These are phyloP conservation scores for Pyrenophora tritici-repentis DNA, from an alignment of 2,329 filamentous ascomycete species.

Conservation along the genomic window DNA sequence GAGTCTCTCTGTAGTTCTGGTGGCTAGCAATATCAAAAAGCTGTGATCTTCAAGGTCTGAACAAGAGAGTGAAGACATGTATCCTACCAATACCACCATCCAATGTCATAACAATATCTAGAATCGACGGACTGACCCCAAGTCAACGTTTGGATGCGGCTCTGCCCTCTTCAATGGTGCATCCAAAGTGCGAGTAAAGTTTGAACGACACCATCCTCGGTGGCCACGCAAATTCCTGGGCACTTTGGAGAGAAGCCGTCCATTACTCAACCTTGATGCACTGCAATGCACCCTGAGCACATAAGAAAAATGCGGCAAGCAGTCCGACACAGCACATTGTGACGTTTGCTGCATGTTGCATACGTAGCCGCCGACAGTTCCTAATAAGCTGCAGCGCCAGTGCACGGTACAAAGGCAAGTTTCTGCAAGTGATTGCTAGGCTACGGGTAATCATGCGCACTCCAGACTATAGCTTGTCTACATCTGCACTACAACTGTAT, in stretches of 20 bases:
- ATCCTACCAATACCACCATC: neutral
- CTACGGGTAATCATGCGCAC: slow-evolving; percentile 10
- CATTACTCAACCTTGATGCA: slow-evolving; percentile 7
- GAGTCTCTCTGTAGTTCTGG: slow-evolving; percentile 15
- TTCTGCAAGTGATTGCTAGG: slow-evolving; percentile 23
- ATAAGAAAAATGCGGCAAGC: slow-evolving; percentile 9
- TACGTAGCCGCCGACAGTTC: slow-evolving; percentile 31
- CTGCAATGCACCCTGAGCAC: slow-evolving; percentile 5
- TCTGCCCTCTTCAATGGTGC: slow-evolving; percentile 7
- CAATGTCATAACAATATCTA: neutral
- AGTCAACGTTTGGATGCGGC: slow-evolving; percentile 6
- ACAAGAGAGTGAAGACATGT: neutral
- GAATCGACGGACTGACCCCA: neutral
- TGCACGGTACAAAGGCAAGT: slow-evolving; percentile 17
- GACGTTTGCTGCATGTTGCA: slow-evolving; percentile 27
- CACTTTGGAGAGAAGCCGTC: neutral
- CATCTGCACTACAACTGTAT: neutral
- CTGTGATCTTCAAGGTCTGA: slow-evolving; percentile 1
- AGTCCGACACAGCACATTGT: slow-evolving; percentile 26
- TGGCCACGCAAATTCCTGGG: neutral
- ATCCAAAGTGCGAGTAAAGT: neutral
- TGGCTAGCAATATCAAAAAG: slow-evolving; percentile 17
- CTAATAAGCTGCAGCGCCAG: slow-evolving; percentile 22
- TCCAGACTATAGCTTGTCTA: slow-evolving; percentile 1
- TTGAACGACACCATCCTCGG: neutral